A percentile compares a stretch with the other conserved stretches of the same genome.
phyloP scores from a whole-genome alignment of 139 green algal species.

The Chlorokybus atmophyticus region DNA sequence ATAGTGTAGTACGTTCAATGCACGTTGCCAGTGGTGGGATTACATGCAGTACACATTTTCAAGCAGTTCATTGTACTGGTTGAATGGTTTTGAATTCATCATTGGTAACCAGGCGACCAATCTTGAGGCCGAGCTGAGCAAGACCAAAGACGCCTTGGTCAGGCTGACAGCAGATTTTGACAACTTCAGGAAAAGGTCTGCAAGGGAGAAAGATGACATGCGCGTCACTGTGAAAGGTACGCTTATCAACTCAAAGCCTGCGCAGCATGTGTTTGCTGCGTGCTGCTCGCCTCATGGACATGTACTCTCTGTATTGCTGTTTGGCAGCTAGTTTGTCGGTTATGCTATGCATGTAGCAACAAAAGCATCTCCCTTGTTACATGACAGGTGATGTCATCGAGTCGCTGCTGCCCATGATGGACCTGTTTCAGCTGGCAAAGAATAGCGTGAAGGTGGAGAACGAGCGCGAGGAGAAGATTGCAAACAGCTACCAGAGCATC shows the following conservation, averaged over 20 bases:
- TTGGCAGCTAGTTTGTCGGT: no score
- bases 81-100: no score
- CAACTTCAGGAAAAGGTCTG: constrained; percentile 88
- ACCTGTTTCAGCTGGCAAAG: constrained; percentile 90
- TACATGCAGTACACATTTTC: no score
- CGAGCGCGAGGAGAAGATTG: constrained; percentile 83
- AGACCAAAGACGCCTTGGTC: constrained; percentile 34
- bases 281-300: no score
- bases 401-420: constrained; percentile 73
- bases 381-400: constrained; percentile 53
- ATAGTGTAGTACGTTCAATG: no score
- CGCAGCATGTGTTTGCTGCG: no score
- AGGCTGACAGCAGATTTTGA: constrained; percentile 94
- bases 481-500: constrained; percentile 75
- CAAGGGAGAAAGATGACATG: constrained; percentile 59
- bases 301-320: no score
- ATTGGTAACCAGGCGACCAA: background rate
- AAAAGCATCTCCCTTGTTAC: no score
- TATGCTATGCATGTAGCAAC: no score
- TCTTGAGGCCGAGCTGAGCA: background rate
- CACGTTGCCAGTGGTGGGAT: no score
- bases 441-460: constrained; percentile 66
- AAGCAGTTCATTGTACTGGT: no score
- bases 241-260: no score
- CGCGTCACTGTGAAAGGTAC: constrained; percentile 34